A percentile compares a stretch with the other conserved stretches of the same genome.
Conservation (phyloP, 805 yeast genomes). For the Kluyveromyces nonfermentans region DNA sequence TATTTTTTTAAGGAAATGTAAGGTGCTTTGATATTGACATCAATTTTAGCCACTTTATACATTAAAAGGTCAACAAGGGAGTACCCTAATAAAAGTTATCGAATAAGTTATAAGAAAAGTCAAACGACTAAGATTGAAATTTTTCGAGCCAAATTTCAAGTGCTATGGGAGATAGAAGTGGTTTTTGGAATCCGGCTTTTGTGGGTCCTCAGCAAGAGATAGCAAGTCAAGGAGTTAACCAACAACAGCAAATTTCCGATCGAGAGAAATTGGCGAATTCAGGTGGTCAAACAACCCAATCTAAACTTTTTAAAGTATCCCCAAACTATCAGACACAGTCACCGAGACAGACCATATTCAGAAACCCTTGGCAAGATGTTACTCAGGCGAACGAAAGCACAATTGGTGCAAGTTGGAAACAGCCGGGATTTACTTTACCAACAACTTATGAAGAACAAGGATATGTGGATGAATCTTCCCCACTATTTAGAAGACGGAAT, state of each 20-base stretch:
- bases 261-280: background rate
- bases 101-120: no score
- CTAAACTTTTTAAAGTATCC: background rate
- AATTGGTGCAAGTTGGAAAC: background rate
- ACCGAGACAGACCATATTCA: conserved; percentile 11
- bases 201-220: conserved; percentile 4
- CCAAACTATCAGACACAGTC: background rate
- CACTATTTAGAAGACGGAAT: conserved; percentile 20
- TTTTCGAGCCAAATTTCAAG: background rate
- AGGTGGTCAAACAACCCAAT: background rate
- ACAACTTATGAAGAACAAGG: conserved; percentile 8
- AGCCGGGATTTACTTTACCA: conserved; percentile 4
- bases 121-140: background rate
- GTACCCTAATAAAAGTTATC: no score
- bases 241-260: background rate
- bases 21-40: background rate
- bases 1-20: background rate
- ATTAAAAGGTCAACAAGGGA: background rate
- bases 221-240: background rate
- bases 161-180: conserved; percentile 3
- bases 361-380: conserved; percentile 16
- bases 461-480: conserved; percentile 1
- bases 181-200: conserved; percentile 14
- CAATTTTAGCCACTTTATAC: no score
- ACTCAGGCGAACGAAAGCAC: background rate